A percentile compares a stretch with the other conserved stretches of the same genome.
Conservation (phyloP, 2,329 filamentous ascomycete genomes). For the Fusarium redolens region DNA sequence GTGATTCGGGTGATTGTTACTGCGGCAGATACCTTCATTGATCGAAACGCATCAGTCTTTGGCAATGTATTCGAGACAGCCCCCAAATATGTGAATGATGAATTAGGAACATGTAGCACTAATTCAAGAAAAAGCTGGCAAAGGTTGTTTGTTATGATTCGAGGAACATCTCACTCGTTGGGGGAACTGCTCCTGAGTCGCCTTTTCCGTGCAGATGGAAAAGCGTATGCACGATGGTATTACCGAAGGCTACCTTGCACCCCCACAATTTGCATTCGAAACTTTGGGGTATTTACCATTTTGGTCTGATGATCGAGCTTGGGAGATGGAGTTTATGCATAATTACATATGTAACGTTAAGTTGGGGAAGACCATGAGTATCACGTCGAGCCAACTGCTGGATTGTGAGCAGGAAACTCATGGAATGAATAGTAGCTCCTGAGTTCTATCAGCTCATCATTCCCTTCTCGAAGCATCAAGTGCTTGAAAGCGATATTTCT, state of each 20-base stretch:
- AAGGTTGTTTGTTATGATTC: background rate
- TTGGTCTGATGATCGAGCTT: no score
- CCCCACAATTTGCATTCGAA: background rate
- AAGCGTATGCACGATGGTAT: background rate
- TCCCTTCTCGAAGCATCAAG: rapidly evolving
- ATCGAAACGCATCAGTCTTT: rapidly evolving
- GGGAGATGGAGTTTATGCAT: background rate
- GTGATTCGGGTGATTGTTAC: background rate
- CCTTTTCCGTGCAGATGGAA: background rate
- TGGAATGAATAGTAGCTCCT: background rate
- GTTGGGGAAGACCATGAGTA: no score
- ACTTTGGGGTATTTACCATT: background rate
- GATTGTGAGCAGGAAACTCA: no score
- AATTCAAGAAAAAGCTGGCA: rapidly evolving
- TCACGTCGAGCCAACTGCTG: no score
- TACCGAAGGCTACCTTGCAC: background rate
- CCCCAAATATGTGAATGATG: background rate
- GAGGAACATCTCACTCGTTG: background rate
- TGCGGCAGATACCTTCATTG: background rate
- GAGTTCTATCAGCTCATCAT: background rate
- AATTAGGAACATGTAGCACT: rapidly evolving
- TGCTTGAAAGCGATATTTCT: rapidly evolving
- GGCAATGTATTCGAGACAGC: background rate
- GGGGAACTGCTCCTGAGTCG: background rate
- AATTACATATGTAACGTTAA: rapidly evolving